Evolutionary conservation across 2,329 filamentous ascomycete genomes (phyloP), one percentile per base, ranked within the genome.

Genomic region (Lizonia empirigonia): DNA sequence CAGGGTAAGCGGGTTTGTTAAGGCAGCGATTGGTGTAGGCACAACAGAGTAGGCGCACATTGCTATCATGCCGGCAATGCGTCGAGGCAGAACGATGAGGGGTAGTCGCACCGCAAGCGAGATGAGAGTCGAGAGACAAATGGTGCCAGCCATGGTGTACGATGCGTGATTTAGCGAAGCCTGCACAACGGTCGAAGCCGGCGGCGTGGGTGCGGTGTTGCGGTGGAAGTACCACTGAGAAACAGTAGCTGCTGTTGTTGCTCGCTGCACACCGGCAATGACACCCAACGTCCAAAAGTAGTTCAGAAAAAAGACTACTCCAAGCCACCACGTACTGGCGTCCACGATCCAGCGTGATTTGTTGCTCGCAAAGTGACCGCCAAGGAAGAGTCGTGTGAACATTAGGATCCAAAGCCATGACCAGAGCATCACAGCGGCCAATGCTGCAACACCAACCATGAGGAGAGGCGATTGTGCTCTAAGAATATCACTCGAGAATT

Each of bases 151-250:
- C 29, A 97, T 86, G 2, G 90, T 93, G 13, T 90, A 92, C 12
- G 85, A 79, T 2, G 92, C 88, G 75, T 99, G 94, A 40, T 81
- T 80, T 35, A 96, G 78, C 12, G 92, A 93, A 6, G 92, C 93
- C 55, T 84, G 80, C 20, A 97, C 91, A 38, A 97, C 88, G 47
- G 92, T 87, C 49, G 82, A 81, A 1, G 91, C 92, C 0, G 90
- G 86, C 2, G 91, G 86, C 7, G 87, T 80, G 5, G 93, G 91
- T 9, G 86, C 83, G 4, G 86, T 85, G 63, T 95, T 89, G 56
- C 94, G 90, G 74, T 97, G 93, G 74, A 97, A 99, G 75, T 99
- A 99, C 94, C 94, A 99, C 74, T 99, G 94, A 32, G 91, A 96
- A 19, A 97, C 93, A 0, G 93, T 96, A 9, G 94, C 94, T 19